A percentile compares a stretch with the other conserved stretches of the same genome.
Evolutionary conservation across 345 rosid species (phyloP).

Genomic region (Arabidopsis suecica): DNA sequence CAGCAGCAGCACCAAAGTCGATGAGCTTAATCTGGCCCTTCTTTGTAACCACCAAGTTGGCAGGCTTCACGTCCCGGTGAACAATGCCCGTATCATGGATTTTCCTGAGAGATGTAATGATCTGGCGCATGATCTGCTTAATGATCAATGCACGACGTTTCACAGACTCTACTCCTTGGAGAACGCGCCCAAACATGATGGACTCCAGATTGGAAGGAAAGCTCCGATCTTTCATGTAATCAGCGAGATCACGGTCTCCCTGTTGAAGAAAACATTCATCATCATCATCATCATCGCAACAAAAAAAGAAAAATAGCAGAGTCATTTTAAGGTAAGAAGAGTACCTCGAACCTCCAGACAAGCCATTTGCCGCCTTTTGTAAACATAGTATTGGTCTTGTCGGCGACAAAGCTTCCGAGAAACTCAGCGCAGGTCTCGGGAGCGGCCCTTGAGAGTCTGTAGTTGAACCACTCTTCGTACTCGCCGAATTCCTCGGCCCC

Average conservation of each 20-base stretch:
- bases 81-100: constrained; percentile 94
- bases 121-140: constrained; percentile 93
- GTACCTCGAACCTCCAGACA: constrained; percentile 98
- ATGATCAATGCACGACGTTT: constrained; percentile 82
- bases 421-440: constrained; percentile 96
- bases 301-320: background rate
- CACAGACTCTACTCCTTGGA: constrained; percentile 76
- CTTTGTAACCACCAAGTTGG: constrained; percentile 92
- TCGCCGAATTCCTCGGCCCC: constrained; percentile 92
- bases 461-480: constrained; percentile 97
- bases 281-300: background rate
- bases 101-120: constrained; percentile 81
- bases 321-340: background rate
- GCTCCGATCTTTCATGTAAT: constrained; percentile 85
- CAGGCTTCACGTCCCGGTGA: constrained; percentile 92
- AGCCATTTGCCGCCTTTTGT: constrained; percentile 94
- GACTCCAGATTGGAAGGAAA: constrained; percentile 90
- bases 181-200: constrained; percentile 79
- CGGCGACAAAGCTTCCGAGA: constrained; percentile 89
- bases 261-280: constrained; percentile 31
- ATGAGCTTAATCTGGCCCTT: constrained; percentile 91
- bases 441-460: constrained; percentile 93
- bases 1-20: constrained; percentile 96
- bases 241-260: constrained; percentile 89
- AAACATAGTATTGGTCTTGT: constrained; percentile 64